Evolutionary conservation across 257 asterid genomes (phyloP).

Genomic region (Scutellaria minor): DNA sequence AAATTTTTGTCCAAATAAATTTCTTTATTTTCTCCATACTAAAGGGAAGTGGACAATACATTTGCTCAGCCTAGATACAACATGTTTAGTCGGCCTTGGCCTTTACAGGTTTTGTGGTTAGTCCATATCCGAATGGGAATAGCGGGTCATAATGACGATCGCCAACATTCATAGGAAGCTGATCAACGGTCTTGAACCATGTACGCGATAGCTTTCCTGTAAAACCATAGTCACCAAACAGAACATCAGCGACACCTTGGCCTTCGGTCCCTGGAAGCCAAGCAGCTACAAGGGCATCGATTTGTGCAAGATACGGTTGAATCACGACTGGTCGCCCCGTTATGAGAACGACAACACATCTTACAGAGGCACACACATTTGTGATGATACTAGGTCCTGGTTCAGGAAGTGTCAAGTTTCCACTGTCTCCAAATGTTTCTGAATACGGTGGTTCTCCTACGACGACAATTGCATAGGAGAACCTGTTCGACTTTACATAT

Average conservation of each 20-base stretch:
- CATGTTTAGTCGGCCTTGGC: conserved; percentile 32
- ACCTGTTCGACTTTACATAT: conserved; percentile 38
- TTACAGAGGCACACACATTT: conserved; percentile 44
- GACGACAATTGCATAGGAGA: conserved; percentile 53
- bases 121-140: conserved; percentile 53
- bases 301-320: conserved; percentile 43
- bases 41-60: not conserved
- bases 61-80: conserved; percentile 12
- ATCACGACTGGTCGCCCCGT: conserved; percentile 61
- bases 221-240: conserved; percentile 56
- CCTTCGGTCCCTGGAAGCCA: conserved; percentile 67
- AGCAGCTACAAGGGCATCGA: conserved; percentile 57
- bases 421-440: conserved; percentile 54
- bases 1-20: not conserved
- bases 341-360: conserved; percentile 47
- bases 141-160: conserved; percentile 54
- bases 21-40: conserved; percentile 29
- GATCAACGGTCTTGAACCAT: conserved; percentile 55
- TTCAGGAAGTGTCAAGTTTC: conserved; percentile 45
- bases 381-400: conserved; percentile 43
- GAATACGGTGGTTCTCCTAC: conserved; percentile 60
- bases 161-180: conserved; percentile 59
- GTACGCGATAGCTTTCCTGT: conserved; percentile 52
- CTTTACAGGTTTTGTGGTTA: conserved; percentile 47
- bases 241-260: conserved; percentile 59